Evolutionary conservation across 2,329 filamentous ascomycete genomes (phyloP).

Genomic region (Alternaria solani): DNA sequence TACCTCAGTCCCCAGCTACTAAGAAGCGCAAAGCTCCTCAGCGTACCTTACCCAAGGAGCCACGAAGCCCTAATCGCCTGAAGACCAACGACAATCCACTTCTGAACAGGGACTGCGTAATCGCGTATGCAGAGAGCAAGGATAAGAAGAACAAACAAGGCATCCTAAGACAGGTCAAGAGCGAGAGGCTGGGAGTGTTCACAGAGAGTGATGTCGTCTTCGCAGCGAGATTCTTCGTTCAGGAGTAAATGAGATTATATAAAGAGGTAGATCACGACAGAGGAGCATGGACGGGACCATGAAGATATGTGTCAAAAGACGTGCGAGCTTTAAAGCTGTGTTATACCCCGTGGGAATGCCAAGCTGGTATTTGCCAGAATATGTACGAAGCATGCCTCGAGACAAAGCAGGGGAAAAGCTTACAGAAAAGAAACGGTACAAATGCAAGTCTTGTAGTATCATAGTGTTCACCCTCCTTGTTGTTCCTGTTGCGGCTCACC

Average conservation of each 20-base stretch:
- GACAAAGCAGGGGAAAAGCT: too few relatives aligned
- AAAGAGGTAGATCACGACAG: too few relatives aligned
- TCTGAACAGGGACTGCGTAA: conserved; percentile 45
- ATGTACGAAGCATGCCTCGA: background rate
- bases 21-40: conserved; percentile 23
- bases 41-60: background rate
- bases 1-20: conserved; percentile 1
- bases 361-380: background rate
- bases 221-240: conserved; percentile 54
- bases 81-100: conserved; percentile 40
- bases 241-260: background rate
- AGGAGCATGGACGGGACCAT: background rate
- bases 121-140: conserved; percentile 44
- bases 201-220: conserved; percentile 52
- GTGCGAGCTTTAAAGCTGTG: background rate
- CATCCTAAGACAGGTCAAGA: conserved; percentile 50
- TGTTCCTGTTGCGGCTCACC: background rate
- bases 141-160: conserved; percentile 24
- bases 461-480: background rate
- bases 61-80: conserved; percentile 21
- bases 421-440: background rate
- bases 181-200: conserved; percentile 52
- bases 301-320: background rate
- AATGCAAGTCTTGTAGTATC: background rate
- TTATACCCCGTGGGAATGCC: background rate